A percentile compares a stretch with the other conserved stretches of the same genome.
Evolutionary conservation across 208 protist genomes (phyloP).

Genomic region (Crithidia mellificae): DNA sequence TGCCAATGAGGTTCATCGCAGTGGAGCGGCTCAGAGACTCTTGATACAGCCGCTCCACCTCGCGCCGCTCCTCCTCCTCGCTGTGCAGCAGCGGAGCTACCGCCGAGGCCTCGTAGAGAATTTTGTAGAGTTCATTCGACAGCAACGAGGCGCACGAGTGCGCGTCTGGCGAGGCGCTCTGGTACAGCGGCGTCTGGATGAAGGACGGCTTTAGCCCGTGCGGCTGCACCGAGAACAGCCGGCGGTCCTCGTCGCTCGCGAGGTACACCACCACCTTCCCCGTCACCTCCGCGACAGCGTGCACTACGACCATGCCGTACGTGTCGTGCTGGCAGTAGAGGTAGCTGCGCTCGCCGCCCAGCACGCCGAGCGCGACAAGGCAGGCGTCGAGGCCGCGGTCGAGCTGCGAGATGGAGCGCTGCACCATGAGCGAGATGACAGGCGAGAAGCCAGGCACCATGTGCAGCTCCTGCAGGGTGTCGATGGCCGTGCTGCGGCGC

Average conservation of each 20-base stretch:
- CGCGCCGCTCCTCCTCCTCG: conserved; percentile 52
- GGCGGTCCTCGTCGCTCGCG: conserved; percentile 72
- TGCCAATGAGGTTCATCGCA: conserved; percentile 49
- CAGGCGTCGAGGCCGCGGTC: conserved; percentile 72
- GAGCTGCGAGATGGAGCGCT: conserved; percentile 59
- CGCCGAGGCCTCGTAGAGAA: conserved; percentile 58
- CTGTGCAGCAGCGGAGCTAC: conserved; percentile 64
- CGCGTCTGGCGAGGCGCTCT: conserved; percentile 42
- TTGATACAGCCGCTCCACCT: conserved; percentile 54
- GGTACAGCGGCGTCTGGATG: conserved; percentile 76
- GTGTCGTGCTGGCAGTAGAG: conserved; percentile 82
- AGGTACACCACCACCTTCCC: conserved; percentile 75
- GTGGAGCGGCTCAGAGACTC: conserved; percentile 38
- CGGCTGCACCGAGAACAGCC: conserved; percentile 63
- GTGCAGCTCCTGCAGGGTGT: conserved; percentile 83
- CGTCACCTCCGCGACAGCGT: conserved; percentile 65
- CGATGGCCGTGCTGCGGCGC: conserved; percentile 67
- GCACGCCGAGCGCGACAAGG: conserved; percentile 71
- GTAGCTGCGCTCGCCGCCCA: conserved; percentile 86
- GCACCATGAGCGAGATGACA: conserved; percentile 70
- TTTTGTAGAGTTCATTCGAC: conserved; percentile 54
- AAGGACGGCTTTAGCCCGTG: conserved; percentile 78
- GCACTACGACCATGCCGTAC: conserved; percentile 80
- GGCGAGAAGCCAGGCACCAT: conserved; percentile 56
- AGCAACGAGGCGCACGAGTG: conserved; percentile 59